Evolutionary conservation across 345 rosid species (phyloP), one percentile per base, ranked within the genome.

Genomic region (Euphorbia pulcherrima): DNA sequence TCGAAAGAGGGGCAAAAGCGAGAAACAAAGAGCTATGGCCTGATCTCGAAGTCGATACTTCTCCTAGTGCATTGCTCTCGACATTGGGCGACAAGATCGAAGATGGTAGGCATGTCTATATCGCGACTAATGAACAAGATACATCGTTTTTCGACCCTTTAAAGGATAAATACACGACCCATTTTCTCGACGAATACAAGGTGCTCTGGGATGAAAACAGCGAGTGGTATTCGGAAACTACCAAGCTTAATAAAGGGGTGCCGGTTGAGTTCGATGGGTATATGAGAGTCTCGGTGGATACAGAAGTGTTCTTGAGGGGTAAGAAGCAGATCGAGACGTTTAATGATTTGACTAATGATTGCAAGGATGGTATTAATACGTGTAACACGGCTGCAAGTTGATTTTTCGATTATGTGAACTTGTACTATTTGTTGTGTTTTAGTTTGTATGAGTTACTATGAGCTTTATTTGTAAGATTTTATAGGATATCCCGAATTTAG

Each of bases 241-340:
- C 78, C 17, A 86, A 82, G 78, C 99, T 94, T 18, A 89, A 88
- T 78, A 85, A 85, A 44, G 97, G 90, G 1, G 80, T 78, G 63
- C 92, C 94, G 0, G 96, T 93, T 0, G 92, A 93, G 67, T 90
- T 93, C 46, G 98, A 93, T 37, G 96, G 96, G 30, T 93, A 93
- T 80, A 90, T 90, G 97, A 89, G 89, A 61, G 90, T 77, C 12
- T 89, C 91, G 33, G 88, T 90, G 2, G 97, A 89, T 68, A 89
- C 98, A 6, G 95, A 93, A 82, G 91, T 93, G 47, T 90, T 93
- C 83, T 75, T 93, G 78, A 86, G 98, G 71, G 99, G 95, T 58
- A 93, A 90, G 83, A 93, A 85, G 84, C 98, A 91, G 85, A 77
- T 90, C 39, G 95, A 93, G 75, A 91, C 97, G 23, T 91, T 91